Evolutionary conservation across 2,329 filamentous ascomycete genomes (phyloP).

Genomic region (Truncatella angustata): DNA sequence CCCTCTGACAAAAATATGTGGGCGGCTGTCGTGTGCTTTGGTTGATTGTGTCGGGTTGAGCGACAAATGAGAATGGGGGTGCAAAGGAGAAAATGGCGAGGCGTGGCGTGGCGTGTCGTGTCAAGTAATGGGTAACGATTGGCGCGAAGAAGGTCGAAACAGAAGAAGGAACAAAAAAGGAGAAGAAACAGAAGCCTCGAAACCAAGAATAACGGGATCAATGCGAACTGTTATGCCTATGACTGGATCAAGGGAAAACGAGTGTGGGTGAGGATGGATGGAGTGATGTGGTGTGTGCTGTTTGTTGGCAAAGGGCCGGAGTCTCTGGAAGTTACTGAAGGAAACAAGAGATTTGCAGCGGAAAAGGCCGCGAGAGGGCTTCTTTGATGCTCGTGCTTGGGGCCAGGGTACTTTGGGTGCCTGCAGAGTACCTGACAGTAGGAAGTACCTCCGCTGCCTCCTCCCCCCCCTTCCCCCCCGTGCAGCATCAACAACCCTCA

Average conservation of each 20-base stretch:
- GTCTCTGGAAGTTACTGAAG: no score
- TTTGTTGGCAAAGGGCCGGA: not conserved
- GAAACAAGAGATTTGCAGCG: not conserved
- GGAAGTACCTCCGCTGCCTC: no score
- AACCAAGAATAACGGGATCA: not conserved
- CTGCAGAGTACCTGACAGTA: no score
- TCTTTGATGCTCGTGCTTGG: not conserved
- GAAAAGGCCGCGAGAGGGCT: not conserved
- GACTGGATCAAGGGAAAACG: slow-evolving; percentile 1
- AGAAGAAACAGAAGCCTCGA: not conserved
- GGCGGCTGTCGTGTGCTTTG: not conserved
- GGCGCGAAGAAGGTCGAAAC: slow-evolving; percentile 4
- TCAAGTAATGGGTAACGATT: not conserved
- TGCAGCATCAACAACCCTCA: no score
- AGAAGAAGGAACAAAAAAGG: not conserved
- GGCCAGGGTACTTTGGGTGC: no score
- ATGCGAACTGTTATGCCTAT: not conserved
- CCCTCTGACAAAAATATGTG: not conserved
- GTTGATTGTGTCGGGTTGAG: not conserved
- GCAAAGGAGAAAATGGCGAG: not conserved
- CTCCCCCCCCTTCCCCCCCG: no score
- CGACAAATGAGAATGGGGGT: not conserved
- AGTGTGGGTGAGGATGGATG: not conserved
- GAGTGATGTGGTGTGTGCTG: not conserved
- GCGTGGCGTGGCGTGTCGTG: no score